Conservation (phyloP, 1,139 yeast species). For the Williopsis jadinii region DNA sequence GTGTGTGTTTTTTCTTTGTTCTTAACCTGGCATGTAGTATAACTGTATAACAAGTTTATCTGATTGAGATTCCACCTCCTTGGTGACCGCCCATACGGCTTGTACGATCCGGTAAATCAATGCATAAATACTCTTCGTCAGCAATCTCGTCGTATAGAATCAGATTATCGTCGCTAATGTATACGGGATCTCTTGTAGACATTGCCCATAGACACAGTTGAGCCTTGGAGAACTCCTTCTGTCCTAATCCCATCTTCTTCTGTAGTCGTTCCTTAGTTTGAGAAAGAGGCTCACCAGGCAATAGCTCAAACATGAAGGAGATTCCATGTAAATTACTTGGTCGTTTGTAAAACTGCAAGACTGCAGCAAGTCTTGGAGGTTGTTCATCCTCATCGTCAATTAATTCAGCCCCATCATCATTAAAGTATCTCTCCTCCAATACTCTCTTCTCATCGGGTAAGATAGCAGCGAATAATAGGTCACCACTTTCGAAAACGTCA, state of each 20-base stretch:
- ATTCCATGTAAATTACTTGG: conserved; percentile 72
- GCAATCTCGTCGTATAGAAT: conserved; percentile 51
- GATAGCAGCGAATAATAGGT: conserved; percentile 28
- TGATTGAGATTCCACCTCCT: conserved; percentile 21
- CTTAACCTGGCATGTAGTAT: too few species aligned
- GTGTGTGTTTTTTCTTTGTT: too few species aligned
- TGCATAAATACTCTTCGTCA: conserved; percentile 50
- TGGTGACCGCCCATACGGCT: conserved; percentile 28
- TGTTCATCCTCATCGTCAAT: conserved; percentile 7
- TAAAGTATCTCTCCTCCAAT: conserved; percentile 17
- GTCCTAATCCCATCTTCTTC: conserved; percentile 63
- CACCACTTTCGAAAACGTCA: conserved; percentile 24
- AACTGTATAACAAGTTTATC: conserved; percentile 5
- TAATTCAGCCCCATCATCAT: neutral
- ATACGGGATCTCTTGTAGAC: conserved; percentile 34
- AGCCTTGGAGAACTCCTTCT: conserved; percentile 70
- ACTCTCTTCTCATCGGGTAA: conserved; percentile 31
- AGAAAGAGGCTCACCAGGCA: conserved; percentile 54
- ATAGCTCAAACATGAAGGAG: conserved; percentile 71
- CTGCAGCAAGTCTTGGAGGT: conserved; percentile 32
- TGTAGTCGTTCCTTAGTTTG: conserved; percentile 69
- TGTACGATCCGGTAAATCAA: conserved; percentile 80
- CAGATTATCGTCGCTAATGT: conserved; percentile 42
- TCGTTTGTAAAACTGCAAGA: conserved; percentile 73
- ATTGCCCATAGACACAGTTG: conserved; percentile 39